These are phyloP conservation scores for Tolypocladium amazonense DNA, from an alignment of 2,329 filamentous ascomycete genomes.

Conservation along the genomic window DNA sequence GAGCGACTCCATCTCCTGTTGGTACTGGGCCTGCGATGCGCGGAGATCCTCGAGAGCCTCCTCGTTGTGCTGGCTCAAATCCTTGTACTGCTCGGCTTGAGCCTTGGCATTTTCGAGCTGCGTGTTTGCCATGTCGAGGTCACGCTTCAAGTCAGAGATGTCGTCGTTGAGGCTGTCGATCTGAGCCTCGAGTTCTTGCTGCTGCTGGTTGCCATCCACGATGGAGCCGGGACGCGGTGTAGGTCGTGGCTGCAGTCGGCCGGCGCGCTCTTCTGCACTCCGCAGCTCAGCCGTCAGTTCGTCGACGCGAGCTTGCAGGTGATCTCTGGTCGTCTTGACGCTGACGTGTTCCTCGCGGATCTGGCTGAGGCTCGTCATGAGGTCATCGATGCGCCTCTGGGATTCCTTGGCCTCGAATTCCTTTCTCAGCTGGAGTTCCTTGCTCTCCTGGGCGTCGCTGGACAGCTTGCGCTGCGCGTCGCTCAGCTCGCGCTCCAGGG, in stretches of 20 bases:
- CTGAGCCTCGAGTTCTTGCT: conserved; percentile 44
- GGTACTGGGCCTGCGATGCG: conserved; percentile 74
- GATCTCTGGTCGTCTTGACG: conserved; percentile 78
- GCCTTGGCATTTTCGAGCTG: conserved; percentile 74
- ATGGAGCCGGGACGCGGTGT: conserved; percentile 45
- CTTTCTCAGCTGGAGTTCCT: conserved; percentile 72
- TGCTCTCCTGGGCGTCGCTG: conserved; percentile 72
- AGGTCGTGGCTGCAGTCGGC: conserved; percentile 70
- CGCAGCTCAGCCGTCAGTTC: conserved; percentile 82
- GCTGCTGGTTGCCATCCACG: conserved; percentile 31
- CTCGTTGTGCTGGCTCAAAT: conserved; percentile 77
- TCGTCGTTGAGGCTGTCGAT: conserved; percentile 76
- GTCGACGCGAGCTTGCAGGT: conserved; percentile 79
- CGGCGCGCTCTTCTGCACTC: conserved; percentile 78
- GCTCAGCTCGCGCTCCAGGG: conserved; percentile 67
- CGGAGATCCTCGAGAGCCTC: conserved; percentile 74
- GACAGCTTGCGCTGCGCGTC: conserved; percentile 73
- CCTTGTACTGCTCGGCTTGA: conserved; percentile 79
- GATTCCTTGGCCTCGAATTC: conserved; percentile 84
- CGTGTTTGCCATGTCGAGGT: conserved; percentile 68
- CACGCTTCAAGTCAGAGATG: conserved; percentile 75
- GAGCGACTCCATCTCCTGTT: conserved; percentile 70
- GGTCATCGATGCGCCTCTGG: conserved; percentile 86
- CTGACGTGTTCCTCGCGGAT: conserved; percentile 79
- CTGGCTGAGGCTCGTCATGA: conserved; percentile 68